Evolutionary conservation across 108 stramenopile genomes (phyloP).

Genomic region (Fragilaria crotonensis): DNA sequence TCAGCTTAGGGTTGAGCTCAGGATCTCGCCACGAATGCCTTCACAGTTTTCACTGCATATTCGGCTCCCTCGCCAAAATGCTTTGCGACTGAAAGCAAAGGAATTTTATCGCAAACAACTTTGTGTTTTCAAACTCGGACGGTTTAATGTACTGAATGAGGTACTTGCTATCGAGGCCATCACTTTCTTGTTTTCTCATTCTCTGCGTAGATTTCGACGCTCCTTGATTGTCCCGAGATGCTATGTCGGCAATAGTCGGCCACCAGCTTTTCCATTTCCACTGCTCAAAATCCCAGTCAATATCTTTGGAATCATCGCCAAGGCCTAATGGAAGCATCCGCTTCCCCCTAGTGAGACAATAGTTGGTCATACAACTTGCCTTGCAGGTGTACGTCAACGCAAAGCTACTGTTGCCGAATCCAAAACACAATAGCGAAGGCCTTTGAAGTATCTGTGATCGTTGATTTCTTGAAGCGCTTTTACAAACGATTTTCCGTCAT

Average conservation of each 20-base stretch:
- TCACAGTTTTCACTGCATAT: neutral
- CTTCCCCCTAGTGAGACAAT: neutral
- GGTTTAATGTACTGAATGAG: neutral
- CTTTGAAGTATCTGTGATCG: neutral
- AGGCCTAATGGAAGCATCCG: neutral
- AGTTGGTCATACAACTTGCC: neutral
- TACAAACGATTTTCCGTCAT: neutral
- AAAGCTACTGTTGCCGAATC: neutral
- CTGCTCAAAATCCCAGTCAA: neutral
- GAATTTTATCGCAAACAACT: neutral
- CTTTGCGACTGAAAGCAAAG: neutral
- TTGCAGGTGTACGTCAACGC: neutral
- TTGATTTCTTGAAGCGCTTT: neutral
- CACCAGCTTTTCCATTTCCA: neutral
- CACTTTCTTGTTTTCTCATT: neutral
- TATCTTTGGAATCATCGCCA: neutral
- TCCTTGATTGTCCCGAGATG: neutral
- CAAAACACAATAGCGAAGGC: neutral
- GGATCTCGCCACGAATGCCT: neutral
- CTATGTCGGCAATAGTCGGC: neutral
- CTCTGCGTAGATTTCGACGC: neutral
- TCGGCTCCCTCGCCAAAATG: neutral
- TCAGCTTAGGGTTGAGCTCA: neutral
- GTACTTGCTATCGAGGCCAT: neutral
- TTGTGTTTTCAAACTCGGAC: neutral